Evolutionary conservation across 148 eudicot genomes (phyloP), one percentile per base, ranked within the genome.

Genomic region (Persicaria maculosa): DNA sequence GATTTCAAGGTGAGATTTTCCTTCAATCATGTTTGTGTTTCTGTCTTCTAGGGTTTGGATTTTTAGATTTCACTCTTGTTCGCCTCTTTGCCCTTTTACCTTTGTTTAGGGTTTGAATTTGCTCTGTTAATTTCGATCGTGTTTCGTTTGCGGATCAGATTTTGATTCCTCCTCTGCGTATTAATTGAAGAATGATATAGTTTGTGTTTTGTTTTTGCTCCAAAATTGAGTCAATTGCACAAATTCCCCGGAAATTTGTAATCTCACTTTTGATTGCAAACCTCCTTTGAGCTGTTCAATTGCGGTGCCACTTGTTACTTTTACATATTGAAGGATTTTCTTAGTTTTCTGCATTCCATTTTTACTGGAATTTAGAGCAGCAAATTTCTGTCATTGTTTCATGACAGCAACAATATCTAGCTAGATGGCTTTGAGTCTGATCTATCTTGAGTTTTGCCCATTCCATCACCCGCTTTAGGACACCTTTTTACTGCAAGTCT

Each of bases 41-140:
- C 46, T 36, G 10, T 5, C 44, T 31, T 62, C 7, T 62, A 62
- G 68, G 68, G 68, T 62, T 62, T 62, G 68, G 68, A 62, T 62
- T 62, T 31, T 1, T 25, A 46, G 6, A 36, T 36, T 5, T 31
- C 45, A 15, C 17, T 15, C 31, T 8, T 52, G 55, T 52, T 52
- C 55, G 10, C 40, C 40, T 59, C 65, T 20, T 59, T 8, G 62
- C 44, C 12, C 43, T 62, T 43, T 65, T 40, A 9, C 2, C 22
- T 11, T 31, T 16, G 68, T 62, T 2, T 62, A 62, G 68, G 68
- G 68, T 62, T 62, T 62, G 68, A 44, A 62, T 62, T 62, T 31
- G 31, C 44, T 31, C 43, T 62, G 68, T 65, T 40, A 9, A 31
- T 36, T 11, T 31, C 44, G 68, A 62, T 31, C 10, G 25, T 25